Evolutionary conservation across 306 rosid genomes (phyloP).

Genomic region (Senna siamea): DNA sequence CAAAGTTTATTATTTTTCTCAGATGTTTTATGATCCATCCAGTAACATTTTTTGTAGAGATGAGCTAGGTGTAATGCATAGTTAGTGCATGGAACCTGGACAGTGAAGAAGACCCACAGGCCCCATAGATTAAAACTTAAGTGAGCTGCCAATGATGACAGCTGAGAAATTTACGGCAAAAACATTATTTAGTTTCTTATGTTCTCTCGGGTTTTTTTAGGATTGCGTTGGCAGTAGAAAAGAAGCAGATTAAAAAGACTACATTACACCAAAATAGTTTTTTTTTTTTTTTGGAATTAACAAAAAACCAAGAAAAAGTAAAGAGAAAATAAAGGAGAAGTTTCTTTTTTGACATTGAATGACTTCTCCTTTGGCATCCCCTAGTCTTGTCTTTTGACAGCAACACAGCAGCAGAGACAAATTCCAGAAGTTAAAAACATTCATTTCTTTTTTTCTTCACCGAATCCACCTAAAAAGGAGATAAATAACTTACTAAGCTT

Average conservation of each 20-base stretch:
- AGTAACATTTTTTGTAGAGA: too few relatives aligned
- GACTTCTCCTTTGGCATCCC: slow-evolving; percentile 41
- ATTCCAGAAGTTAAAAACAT: slow-evolving; percentile 7
- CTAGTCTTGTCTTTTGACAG: slow-evolving; percentile 31
- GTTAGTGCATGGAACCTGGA: slow-evolving; percentile 20
- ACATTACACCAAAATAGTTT: slow-evolving; percentile 29
- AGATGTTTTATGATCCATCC: neutral
- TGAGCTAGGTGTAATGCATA: neutral
- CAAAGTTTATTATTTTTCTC: neutral
- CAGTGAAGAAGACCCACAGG: slow-evolving; percentile 13
- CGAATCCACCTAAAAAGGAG: slow-evolving; percentile 49
- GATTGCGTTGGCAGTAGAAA: slow-evolving; percentile 63
- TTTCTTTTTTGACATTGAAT: slow-evolving; percentile 44
- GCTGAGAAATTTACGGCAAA: slow-evolving; percentile 37
- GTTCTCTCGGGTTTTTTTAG: slow-evolving; percentile 51
- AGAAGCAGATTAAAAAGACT: slow-evolving; percentile 22
- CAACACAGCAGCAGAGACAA: slow-evolving; percentile 39
- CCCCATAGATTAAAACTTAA: neutral
- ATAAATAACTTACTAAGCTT: slow-evolving; percentile 23
- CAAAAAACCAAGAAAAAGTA: neutral
- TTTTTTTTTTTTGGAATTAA: neutral
- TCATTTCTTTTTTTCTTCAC: slow-evolving; percentile 55
- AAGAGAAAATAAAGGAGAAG: slow-evolving; percentile 27
- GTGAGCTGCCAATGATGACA: slow-evolving; percentile 30
- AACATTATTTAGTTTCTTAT: slow-evolving; percentile 43